Evolutionary conservation across 2,329 filamentous ascomycete species (phyloP).

Genomic region (Tolypocladium inflatum): DNA sequence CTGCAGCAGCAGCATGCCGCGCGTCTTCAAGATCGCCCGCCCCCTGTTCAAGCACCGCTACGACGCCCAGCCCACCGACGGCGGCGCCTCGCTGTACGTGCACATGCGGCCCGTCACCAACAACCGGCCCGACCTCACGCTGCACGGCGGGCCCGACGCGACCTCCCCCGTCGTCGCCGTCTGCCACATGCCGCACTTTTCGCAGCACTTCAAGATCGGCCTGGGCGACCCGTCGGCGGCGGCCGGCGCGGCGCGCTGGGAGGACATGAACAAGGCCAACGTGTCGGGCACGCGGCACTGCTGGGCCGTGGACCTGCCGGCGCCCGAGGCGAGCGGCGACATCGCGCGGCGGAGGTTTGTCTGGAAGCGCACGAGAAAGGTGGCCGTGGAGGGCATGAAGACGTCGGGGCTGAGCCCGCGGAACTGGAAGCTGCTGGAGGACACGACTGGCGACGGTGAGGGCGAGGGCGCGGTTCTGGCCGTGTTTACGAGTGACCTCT

Average conservation of each 20-base stretch:
- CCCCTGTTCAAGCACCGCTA: background rate
- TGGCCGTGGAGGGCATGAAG: constrained; percentile 6
- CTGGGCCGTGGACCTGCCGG: constrained; percentile 3
- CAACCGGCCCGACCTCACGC: background rate
- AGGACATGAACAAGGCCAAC: background rate
- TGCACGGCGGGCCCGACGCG: constrained; percentile 1
- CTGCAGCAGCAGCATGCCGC: background rate
- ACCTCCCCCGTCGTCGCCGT: constrained; percentile 3
- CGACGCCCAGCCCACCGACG: background rate
- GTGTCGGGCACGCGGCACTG: constrained; percentile 1
- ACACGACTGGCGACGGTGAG: background rate
- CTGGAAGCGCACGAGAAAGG: constrained; percentile 6
- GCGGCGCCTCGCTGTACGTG: background rate
- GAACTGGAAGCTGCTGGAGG: constrained; percentile 6
- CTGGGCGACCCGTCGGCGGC: constrained; percentile 1
- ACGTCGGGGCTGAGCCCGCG: constrained; percentile 2
- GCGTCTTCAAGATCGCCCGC: background rate
- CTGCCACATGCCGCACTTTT: constrained; percentile 1
- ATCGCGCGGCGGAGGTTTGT: background rate
- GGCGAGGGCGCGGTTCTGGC: constrained; percentile 2
- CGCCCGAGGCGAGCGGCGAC: background rate
- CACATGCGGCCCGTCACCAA: background rate
- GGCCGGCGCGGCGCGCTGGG: background rate
- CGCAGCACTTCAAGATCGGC: constrained; percentile 1
- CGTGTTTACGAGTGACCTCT: constrained; percentile 3